phyloP scores from a whole-genome alignment of 1,284 basidiomycete species.

The Somion occarium region DNA sequence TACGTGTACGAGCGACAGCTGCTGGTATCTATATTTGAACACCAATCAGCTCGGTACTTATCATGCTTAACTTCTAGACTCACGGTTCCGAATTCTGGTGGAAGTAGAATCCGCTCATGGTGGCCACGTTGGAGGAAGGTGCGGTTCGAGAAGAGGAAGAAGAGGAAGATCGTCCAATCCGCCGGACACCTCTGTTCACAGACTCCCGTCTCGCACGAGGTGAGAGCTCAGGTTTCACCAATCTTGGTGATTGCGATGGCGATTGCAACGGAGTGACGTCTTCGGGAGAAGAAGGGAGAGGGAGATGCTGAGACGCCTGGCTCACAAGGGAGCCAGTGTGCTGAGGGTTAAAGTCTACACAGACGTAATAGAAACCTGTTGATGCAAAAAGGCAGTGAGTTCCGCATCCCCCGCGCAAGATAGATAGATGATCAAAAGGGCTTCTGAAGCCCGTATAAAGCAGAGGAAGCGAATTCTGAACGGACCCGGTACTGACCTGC shows the following conservation, averaged over 20 bases:
- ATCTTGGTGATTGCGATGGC: conserved; percentile 8
- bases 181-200: conserved; percentile 19
- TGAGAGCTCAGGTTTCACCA: conserved; percentile 20
- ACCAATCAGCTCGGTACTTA: conserved; percentile 1
- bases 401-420: background rate
- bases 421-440: background rate
- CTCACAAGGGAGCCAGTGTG: conserved; percentile 13
- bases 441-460: background rate
- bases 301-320: conserved; percentile 7
- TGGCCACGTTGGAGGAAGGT: conserved; percentile 39
- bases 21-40: conserved; percentile 33
- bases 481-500: conserved; percentile 53
- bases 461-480: background rate
- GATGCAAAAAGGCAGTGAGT: conserved; percentile 1
- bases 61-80: conserved; percentile 12
- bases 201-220: conserved; percentile 25
- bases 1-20: conserved; percentile 36
- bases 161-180: conserved; percentile 18
- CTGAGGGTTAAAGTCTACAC: conserved; percentile 41
- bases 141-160: conserved; percentile 20
- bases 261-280: conserved; percentile 8
- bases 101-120: conserved; percentile 91
- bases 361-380: conserved; percentile 58
- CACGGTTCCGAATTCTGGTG: conserved; percentile 45
- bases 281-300: conserved; percentile 11